A percentile compares a stretch with the other conserved stretches of the same genome.
phyloP scores from a whole-genome alignment of 768 basidiomycete genomes.

The Tubosaeta sp. region DNA sequence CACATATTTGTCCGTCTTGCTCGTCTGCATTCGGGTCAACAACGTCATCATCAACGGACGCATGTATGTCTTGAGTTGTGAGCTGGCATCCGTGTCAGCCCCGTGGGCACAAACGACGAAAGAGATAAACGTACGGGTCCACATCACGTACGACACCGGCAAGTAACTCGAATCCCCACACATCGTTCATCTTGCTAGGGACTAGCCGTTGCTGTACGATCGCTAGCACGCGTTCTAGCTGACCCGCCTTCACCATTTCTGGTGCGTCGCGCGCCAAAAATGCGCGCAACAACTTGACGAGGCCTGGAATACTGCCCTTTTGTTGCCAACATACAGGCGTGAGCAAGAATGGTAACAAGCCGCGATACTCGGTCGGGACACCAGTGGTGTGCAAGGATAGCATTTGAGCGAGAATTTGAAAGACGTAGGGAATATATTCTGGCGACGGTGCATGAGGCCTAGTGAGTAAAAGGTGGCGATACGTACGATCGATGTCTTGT shows the following conservation, averaged over 20 bases:
- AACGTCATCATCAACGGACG: constrained; percentile 72
- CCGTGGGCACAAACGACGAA: not conserved
- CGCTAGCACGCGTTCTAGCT: constrained; percentile 75
- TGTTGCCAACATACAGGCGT: constrained; percentile 88
- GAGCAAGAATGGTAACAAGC: constrained; percentile 76
- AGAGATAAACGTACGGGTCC: constrained; percentile 48
- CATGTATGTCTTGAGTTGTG: constrained; percentile 66
- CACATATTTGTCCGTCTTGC: constrained; percentile 85
- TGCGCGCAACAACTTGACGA: constrained; percentile 83
- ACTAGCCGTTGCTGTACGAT: constrained; percentile 89
- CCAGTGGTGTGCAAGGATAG: constrained; percentile 69
- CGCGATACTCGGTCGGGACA: constrained; percentile 74
- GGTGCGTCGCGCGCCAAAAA: constrained; percentile 69
- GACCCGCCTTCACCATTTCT: constrained; percentile 65
- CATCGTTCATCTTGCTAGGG: constrained; percentile 83
- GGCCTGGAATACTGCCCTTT: constrained; percentile 90
- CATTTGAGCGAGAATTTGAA: constrained; percentile 96
- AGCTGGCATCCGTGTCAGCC: constrained; percentile 35
- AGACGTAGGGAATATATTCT: constrained; percentile 98
- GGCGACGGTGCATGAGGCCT: not conserved
- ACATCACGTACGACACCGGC: constrained; percentile 70
- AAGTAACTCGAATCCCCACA: constrained; percentile 87
- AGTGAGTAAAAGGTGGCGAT: constrained; percentile 15
- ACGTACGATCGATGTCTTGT: constrained; percentile 85
- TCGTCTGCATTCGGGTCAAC: constrained; percentile 80